Percentiles rank a stretch among this genome's conserved stretches.
These are phyloP conservation scores for Pythium scleroteichum DNA, from an alignment of 352 stramenopile species.

Conservation along the genomic window DNA sequence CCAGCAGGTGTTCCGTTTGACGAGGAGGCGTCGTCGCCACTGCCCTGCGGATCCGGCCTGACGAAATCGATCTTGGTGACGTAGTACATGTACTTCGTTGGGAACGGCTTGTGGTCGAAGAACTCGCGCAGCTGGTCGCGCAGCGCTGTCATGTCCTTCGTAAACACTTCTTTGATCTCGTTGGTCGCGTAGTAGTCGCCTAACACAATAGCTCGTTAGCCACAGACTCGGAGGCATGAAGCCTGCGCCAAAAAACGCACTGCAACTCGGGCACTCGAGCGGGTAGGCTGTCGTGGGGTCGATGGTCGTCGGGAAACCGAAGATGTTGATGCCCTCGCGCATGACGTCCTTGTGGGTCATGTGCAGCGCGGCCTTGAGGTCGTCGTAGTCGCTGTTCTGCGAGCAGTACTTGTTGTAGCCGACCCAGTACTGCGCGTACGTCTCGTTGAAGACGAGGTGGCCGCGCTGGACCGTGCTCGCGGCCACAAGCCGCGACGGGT, in stretches of 20 bases:
- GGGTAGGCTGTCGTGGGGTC: constrained; percentile 59
- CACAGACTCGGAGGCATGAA: background rate
- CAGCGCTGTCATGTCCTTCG: constrained; percentile 70
- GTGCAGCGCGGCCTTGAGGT: constrained; percentile 69
- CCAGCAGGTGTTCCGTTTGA: background rate
- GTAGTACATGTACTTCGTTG: constrained; percentile 86
- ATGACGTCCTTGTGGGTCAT: constrained; percentile 72
- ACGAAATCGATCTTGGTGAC: constrained; percentile 82
- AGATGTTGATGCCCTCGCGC: constrained; percentile 73
- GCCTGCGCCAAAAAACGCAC: constrained; percentile 30
- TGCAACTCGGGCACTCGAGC: constrained; percentile 59
- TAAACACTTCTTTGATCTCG: constrained; percentile 62
- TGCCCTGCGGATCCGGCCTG: constrained; percentile 51
- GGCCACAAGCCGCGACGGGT: constrained; percentile 78
- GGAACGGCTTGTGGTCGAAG: constrained; percentile 80
- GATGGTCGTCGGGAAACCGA: constrained; percentile 60
- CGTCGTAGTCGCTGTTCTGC: constrained; percentile 65
- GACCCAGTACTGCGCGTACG: constrained; percentile 88
- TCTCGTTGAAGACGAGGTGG: constrained; percentile 87
- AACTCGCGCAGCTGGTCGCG: constrained; percentile 74
- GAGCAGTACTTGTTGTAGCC: constrained; percentile 89
- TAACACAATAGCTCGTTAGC: constrained; percentile 11
- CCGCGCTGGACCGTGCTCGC: constrained; percentile 81
- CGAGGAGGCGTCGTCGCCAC: constrained; percentile 34
- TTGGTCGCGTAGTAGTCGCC: constrained; percentile 61